Conservation (phyloP, 441 rosid species). For the Biscutella auriculata region DNA sequence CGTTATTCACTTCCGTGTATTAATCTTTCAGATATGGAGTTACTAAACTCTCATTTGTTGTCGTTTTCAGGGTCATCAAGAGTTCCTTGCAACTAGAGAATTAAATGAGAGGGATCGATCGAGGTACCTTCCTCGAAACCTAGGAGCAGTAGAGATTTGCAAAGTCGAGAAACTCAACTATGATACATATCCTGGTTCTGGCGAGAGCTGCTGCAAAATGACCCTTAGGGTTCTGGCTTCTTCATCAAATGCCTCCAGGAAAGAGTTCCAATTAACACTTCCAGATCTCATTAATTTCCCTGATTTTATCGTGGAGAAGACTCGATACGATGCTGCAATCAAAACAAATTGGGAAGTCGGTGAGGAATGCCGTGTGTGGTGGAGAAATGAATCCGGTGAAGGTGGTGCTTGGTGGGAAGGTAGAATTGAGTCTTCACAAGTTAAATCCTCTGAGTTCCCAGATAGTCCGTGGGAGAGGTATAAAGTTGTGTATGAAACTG, state of each 20-base stretch:
- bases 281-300: conserved; percentile 50
- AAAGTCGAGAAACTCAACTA: conserved; percentile 46
- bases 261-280: conserved; percentile 42
- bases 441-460: conserved; percentile 47
- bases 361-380: conserved; percentile 61
- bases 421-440: conserved; percentile 31
- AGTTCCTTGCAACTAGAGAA: conserved; percentile 27
- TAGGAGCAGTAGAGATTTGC: conserved; percentile 53
- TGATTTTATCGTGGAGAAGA: conserved; percentile 64
- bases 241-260: conserved; percentile 31
- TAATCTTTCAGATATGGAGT: conserved; percentile 8
- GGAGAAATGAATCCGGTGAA: conserved; percentile 40
- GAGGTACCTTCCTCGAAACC: conserved; percentile 30
- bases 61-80: conserved; percentile 58
- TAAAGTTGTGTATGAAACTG: conserved; percentile 29
- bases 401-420: conserved; percentile 72
- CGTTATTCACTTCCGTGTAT: conserved; percentile 5
- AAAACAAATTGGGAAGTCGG: conserved; percentile 41
- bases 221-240: conserved; percentile 43
- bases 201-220: conserved; percentile 72
- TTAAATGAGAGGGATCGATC: conserved; percentile 39
- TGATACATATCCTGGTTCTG: conserved; percentile 57
- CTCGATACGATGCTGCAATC: conserved; percentile 49
- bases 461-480: conserved; percentile 76
- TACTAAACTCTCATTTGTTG: conserved; percentile 11